Base-by-base conservation (phyloP, 495 filamentous ascomycete genomes). In the Xylaria scruposa region DNA sequence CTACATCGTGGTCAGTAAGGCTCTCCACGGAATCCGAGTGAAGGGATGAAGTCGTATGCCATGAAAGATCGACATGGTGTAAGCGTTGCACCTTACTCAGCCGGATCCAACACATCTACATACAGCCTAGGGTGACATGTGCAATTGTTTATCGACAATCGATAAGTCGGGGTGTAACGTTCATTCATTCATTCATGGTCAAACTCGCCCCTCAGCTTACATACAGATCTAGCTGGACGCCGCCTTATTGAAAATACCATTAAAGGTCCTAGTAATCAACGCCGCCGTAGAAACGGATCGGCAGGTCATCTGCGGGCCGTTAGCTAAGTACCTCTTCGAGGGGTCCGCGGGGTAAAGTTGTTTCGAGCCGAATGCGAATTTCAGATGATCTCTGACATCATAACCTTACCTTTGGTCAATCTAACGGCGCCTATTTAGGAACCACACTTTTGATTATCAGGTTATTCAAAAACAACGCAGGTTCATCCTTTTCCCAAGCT, bases 311-410 rank as follows among this genome's bases (percentile, higher is more conserved):
- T 42, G 65, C 33, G 33, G 31, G 26, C 31, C 46, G 49, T 17
- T 31, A 31, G 29, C 29, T 31, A 31, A 31, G 29, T 38, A 38
- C 36, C 36, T 24, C 40, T 54, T 67, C 15, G 47, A 36, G 38
- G 21, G 15, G 24, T 53, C 63, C 46, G 46, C 63, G 63, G 46
- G 46, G 46, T 66, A 60, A 19, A 38, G 15, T 15, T 60, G 17
- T 29, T 38, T 21, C 31, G 51, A 38, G n/a, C 58, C 33, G 7
- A 66, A 56, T 1, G 24, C 53, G 36, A 42, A 42, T 19, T 56
- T 29, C 36, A 68, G 66, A 56, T 17, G 65, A 68, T 68, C 66
- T 17, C 51, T 68, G 66, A 68, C 66, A 68, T 68, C 66, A 68
- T 68, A 51, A 49, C 2, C 46, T 51, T 68, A 38, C 36, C 2